Conservation (phyloP, 169 alveolate genomes). For the Plasmodium knowlesi region DNA sequence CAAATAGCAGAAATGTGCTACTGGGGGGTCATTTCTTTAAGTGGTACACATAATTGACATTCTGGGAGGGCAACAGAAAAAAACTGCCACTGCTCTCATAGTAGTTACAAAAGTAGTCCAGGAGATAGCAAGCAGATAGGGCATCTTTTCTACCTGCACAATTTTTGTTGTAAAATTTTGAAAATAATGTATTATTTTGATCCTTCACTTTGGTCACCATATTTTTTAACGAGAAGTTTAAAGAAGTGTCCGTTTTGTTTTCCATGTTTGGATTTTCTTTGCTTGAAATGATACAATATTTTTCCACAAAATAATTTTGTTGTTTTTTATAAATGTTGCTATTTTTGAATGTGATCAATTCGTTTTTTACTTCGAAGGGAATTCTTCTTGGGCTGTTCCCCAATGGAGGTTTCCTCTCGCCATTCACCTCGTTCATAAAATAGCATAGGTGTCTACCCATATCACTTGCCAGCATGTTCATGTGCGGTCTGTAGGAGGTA, state of each 20-base stretch:
- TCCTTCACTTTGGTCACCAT: conserved; percentile 64
- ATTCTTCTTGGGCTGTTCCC: background rate
- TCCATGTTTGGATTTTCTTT: background rate
- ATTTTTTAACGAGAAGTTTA: conserved; percentile 55
- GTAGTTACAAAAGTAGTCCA: conserved; percentile 46
- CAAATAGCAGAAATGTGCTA: background rate
- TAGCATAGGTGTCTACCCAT: conserved; percentile 57
- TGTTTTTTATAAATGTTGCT: conserved; percentile 29
- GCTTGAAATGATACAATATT: conserved; percentile 10
- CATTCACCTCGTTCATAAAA: conserved; percentile 48
- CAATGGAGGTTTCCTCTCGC: background rate
- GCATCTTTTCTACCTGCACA: conserved; percentile 51
- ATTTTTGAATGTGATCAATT: conserved; percentile 36
- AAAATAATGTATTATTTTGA: conserved; percentile 57
- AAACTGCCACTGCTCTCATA: conserved; percentile 1
- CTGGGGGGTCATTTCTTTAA: conserved; percentile 1
- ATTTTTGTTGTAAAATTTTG: conserved; percentile 58
- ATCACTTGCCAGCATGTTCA: conserved; percentile 45
- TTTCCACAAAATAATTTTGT: conserved; percentile 12
- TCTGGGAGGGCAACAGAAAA: conserved; percentile 50
- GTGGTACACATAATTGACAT: conserved; percentile 49
- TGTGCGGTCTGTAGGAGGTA: conserved; percentile 10
- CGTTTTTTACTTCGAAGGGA: conserved; percentile 37
- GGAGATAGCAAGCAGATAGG: conserved; percentile 40
- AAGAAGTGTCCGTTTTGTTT: conserved; percentile 3